Conservation (phyloP, 768 basidiomycete species). For the Sistotremastrum suecicum region DNA sequence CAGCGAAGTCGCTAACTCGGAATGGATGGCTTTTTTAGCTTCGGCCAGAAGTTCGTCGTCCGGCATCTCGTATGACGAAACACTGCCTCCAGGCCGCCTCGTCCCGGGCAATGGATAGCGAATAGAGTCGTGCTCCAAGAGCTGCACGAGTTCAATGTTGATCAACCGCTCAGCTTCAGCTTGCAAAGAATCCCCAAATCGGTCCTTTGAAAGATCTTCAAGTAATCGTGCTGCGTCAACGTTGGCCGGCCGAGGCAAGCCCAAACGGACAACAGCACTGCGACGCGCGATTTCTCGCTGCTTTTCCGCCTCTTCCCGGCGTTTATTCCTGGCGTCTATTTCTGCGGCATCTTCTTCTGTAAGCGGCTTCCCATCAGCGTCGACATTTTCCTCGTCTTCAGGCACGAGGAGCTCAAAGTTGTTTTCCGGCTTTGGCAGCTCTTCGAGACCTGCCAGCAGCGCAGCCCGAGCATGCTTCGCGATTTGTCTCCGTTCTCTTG, state of each 20-base stretch:
- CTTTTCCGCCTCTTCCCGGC: constrained; percentile 62
- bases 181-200: constrained; percentile 17
- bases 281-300: constrained; percentile 66
- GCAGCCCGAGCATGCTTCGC: constrained; percentile 54
- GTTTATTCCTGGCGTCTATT: constrained; percentile 61
- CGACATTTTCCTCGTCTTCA: constrained; percentile 55
- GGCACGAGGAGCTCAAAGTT: constrained; percentile 92
- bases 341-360: constrained; percentile 87
- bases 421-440: constrained; percentile 85
- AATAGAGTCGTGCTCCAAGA: constrained; percentile 82
- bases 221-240: constrained; percentile 60
- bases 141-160: constrained; percentile 59
- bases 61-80: constrained; percentile 60
- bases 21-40: constrained; percentile 61
- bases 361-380: constrained; percentile 20
- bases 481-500: constrained; percentile 58
- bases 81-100: constrained; percentile 52
- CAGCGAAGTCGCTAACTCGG: constrained; percentile 64
- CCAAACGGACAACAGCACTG: constrained; percentile 66
- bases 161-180: constrained; percentile 52
- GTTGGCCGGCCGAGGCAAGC: constrained; percentile 75
- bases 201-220: constrained; percentile 28
- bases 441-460: constrained; percentile 68
- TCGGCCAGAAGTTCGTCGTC: constrained; percentile 56
- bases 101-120: constrained; percentile 84